Evolutionary conservation across 257 asterid species (phyloP), one percentile per base, ranked within the genome.

Genomic region (Linaria vulgaris): DNA sequence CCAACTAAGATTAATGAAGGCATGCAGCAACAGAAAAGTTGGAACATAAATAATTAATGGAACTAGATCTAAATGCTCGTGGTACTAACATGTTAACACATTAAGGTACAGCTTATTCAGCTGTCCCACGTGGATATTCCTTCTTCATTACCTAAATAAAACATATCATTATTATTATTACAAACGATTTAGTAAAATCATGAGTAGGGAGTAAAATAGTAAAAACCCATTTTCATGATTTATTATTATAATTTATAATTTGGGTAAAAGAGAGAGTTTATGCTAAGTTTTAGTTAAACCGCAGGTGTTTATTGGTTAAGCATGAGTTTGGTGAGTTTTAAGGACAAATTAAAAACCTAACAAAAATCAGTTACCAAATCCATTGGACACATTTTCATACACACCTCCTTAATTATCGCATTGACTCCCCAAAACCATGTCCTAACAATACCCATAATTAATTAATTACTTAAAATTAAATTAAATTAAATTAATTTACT

Each of bases 201-300:
- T 3, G 41, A 34, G 41, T 34, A 34, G 10, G 9, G 9, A 34
- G 6, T 34, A 34, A 34, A 8, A 4, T 1, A 13, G 6, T 31
- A 55, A 1, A 44, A 43, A 16, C 30, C 6, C 41, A 8, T 34
- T 34, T 19, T 2, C 9, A 5, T 5, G 24, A 11, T 34, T 23
- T 13, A 6, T 0, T 61, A n/a, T n/a, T n/a, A n/a, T n/a, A n/a
- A n/a, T n/a, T n/a, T n/a, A n/a, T 19, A 8, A 1, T 27, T 30
- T 1, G 6, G 45, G 20, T 41, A 20, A 43, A 9, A 59, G 72
- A 61, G 78, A 61, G 79, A 66, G 68, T 76, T 76, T 61, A 70
- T 69, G 83, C 86, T 78, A 72, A 67, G 81, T 78, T 81, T 64
- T 70, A 72, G 86, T 78, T 59, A 76, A 78, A 80, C 83, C 86